Conservation (phyloP, 1,284 basidiomycete genomes). For the Cryptococcus amylolentus region DNA sequence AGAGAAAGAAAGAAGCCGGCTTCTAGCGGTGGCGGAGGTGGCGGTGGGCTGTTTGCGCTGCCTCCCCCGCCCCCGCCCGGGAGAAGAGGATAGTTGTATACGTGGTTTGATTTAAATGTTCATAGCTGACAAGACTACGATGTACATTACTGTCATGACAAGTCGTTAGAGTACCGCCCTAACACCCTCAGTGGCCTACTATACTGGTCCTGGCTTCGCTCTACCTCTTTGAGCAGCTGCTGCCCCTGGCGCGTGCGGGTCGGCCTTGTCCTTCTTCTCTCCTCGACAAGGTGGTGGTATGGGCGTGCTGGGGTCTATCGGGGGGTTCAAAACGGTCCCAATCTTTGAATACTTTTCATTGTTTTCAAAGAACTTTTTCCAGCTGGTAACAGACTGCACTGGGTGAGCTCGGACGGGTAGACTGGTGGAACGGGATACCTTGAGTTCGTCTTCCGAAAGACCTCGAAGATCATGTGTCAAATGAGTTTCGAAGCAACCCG, state of each 20-base stretch:
- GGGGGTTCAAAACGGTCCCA: slow-evolving; percentile 55
- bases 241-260: slow-evolving; percentile 17
- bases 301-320: slow-evolving; percentile 73
- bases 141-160: neutral
- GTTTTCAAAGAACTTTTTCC: slow-evolving; percentile 82
- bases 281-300: slow-evolving; percentile 67
- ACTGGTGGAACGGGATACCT: too few relatives aligned
- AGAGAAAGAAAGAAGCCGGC: slow-evolving; percentile 33
- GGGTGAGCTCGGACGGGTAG: slow-evolving; percentile 3
- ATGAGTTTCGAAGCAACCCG: slow-evolving; percentile 84
- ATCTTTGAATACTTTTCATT: slow-evolving; percentile 73
- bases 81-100: slow-evolving; percentile 9
- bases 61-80: slow-evolving; percentile 47
- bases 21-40: slow-evolving; percentile 10
- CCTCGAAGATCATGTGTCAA: slow-evolving; percentile 85
- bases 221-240: slow-evolving; percentile 15
- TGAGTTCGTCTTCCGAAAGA: slow-evolving; percentile 64
- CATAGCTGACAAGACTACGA: too few relatives aligned
- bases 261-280: slow-evolving; percentile 10
- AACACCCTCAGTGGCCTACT: slow-evolving; percentile 1
- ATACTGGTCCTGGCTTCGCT: slow-evolving; percentile 14
- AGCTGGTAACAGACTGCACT: slow-evolving; percentile 68
- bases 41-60: slow-evolving; percentile 35
- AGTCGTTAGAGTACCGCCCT: neutral
- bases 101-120: too few relatives aligned